Base-by-base conservation (phyloP, 1,284 basidiomycete species). In the Ceratobasidium sp. region DNA sequence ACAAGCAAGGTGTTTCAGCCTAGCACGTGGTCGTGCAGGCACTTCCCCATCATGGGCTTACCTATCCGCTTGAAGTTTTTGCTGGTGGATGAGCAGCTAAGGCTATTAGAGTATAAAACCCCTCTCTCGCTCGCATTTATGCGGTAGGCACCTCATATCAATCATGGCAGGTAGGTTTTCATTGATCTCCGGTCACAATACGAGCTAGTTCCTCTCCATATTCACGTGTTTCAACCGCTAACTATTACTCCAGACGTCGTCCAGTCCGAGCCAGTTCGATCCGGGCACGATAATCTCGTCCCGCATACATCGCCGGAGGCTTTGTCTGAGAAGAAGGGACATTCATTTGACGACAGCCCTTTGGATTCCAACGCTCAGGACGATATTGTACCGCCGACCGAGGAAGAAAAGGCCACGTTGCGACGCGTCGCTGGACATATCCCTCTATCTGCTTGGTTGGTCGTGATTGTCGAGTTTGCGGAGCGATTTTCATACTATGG, bases 401-500 rank as follows among this genome's bases (percentile, higher is more conserved):
- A 76, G 28, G 74, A 67, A 54, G 74, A 76, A 23, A 56, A 23
- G 26, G 33, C 42, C 9, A 48, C 74, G 2, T 42, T 76, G 13
- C 74, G 74, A 13, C 62, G 74, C 9, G 74, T 76, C 6, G 74
- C 74, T 23, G 74, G 64, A 3, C 62, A 76, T 38, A 76, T 76
- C 44, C 74, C 74, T 15, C 52, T 76, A 1, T 59, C 74, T 12
- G 79, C 79, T 23, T 77, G 78, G 79, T 59, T 79, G 7, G 73
- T 80, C 44, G 78, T 80, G 15, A n/a, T 80, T 46, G 78, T 78
- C 42, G 79, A 80, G 26, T 79, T 80, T 65, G 83, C 82, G n/a
- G 82, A 83, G 61, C 73, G 82, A 54, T 82, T 82, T 4, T 81
- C 81, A 6, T 82, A 82, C 66, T 82, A 82, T 70, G 81, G 80